Evolutionary conservation across 768 basidiomycete genomes (phyloP).

Genomic region (Mycena epipterygia): DNA sequence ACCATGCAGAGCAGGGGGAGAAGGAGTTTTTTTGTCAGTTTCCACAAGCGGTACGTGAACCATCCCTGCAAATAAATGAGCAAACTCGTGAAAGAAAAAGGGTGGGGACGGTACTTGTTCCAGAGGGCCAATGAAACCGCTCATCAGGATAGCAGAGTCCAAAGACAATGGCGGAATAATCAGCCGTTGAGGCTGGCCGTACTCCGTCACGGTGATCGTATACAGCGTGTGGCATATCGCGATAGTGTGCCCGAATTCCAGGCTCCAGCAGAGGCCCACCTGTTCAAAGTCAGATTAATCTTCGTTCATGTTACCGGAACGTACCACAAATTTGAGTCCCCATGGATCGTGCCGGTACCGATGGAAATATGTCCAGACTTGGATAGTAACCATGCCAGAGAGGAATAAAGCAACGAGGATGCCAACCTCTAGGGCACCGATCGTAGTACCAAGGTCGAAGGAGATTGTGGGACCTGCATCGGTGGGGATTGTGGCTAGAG

Average conservation of each 20-base stretch:
- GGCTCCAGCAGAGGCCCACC: too few relatives aligned
- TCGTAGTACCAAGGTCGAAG: not conserved
- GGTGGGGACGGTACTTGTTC: not conserved
- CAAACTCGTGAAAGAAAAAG: not conserved
- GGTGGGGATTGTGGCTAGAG: not conserved
- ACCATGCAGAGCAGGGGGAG: too few relatives aligned
- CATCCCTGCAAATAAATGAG: not conserved
- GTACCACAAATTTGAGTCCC: too few relatives aligned
- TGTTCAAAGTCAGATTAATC: too few relatives aligned
- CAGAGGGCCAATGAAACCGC: constrained; percentile 2
- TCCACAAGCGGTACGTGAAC: not conserved
- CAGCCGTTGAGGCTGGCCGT: not conserved
- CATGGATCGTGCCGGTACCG: too few relatives aligned
- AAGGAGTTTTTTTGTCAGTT: not conserved
- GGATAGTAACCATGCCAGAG: too few relatives aligned
- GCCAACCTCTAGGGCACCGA: not conserved
- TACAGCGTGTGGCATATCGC: not conserved
- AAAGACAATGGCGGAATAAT: not conserved
- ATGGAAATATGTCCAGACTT: too few relatives aligned
- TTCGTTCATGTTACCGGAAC: too few relatives aligned
- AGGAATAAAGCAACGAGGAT: not conserved
- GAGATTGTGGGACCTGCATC: not conserved
- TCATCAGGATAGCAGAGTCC: not conserved
- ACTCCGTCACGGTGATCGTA: not conserved
- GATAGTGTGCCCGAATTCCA: not conserved